Percentiles rank a stretch among this genome's conserved stretches.
These are phyloP conservation scores for Arthrobotrys iridis DNA, from an alignment of 2,329 filamentous ascomycete genomes.

Conservation along the genomic window DNA sequence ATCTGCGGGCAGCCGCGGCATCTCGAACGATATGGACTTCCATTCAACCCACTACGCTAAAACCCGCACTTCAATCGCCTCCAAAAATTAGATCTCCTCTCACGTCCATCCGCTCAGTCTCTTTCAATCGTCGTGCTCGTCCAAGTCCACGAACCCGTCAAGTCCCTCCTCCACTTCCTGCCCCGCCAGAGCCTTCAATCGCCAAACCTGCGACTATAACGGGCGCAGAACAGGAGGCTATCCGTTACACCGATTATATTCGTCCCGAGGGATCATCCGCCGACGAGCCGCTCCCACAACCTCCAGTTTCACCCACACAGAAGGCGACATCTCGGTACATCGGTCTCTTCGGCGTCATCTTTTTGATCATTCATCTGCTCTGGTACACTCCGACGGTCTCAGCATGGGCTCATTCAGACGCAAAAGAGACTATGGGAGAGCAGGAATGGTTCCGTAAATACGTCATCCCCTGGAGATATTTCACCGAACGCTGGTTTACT, in stretches of 20 bases:
- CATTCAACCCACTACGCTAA: background rate
- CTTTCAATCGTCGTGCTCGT: slow-evolving; percentile 29
- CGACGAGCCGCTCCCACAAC: background rate
- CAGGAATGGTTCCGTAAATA: slow-evolving; percentile 24
- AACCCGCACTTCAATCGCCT: background rate
- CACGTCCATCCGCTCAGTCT: slow-evolving; percentile 13
- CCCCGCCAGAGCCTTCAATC: slow-evolving; percentile 37
- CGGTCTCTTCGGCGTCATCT: slow-evolving; percentile 27
- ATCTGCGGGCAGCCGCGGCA: background rate
- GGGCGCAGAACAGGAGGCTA: slow-evolving; percentile 42
- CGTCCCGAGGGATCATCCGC: slow-evolving; percentile 14
- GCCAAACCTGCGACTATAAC: slow-evolving; percentile 37
- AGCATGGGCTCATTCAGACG: background rate
- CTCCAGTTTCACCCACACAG: slow-evolving; percentile 9
- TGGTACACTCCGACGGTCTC: slow-evolving; percentile 22
- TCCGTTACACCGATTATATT: slow-evolving; percentile 42
- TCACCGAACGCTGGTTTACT: slow-evolving; percentile 25
- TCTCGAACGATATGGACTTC: slow-evolving; percentile 28
- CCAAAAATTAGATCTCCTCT: slow-evolving; percentile 11
- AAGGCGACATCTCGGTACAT: slow-evolving; percentile 38
- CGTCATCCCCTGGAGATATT: slow-evolving; percentile 21
- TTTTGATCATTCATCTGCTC: slow-evolving; percentile 15
- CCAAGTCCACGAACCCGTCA: slow-evolving; percentile 24
- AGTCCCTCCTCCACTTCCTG: slow-evolving; percentile 18
- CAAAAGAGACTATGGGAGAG: background rate